Evolutionary conservation across 139 green algal genomes (phyloP), one percentile per base, ranked within the genome.

Genomic region (Diplosphaera chodatii): DNA sequence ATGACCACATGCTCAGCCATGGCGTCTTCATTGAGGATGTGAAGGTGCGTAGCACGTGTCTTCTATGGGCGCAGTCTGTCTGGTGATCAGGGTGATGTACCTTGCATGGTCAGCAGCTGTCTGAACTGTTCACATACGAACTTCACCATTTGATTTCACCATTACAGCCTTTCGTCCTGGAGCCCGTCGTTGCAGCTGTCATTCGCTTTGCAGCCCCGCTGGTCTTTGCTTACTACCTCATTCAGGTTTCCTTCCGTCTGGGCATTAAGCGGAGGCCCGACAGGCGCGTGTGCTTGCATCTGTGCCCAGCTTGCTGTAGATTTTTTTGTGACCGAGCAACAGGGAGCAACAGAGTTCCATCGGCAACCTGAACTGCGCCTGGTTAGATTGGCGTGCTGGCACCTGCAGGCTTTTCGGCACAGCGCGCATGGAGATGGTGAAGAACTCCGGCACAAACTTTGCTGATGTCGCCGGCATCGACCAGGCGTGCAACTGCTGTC

Each of bases 391-490:
- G 37, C 10, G 10, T 48, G 10, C 32, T 64, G 62, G 74, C 29
- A 55, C 41, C 1, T 32, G 64, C 56, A 77, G 69, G 74, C 68
- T 92, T n/a, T 92, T 91, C 79, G 85, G 80, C 21, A 84, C 80
- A 4, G 82, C 79, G 5, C 74, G 77, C 32, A 66, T 92, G 55
- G 82, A 92, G 32, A 74, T 80, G 29, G 75, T 92, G 56, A 83
- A 79, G 77, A 74, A 86, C 62, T 63, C 70, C 1, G 40, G 20
- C 29, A 77, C 78, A 15, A 86, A 74, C 0, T 93, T 93, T 73
- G 74, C 80, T 29, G 86, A 93, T 73, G 87, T 93, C 40, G 88
- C 85, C 1, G 88, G 88, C 32, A 82, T 93, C 27, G 88, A 92
- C 71, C 70, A 87, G 78, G 30, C 63, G 1, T 0, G 1, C 3